These are phyloP conservation scores for Penicillium turbatum DNA, from an alignment of 495 filamentous ascomycete genomes.

Conservation along the genomic window DNA sequence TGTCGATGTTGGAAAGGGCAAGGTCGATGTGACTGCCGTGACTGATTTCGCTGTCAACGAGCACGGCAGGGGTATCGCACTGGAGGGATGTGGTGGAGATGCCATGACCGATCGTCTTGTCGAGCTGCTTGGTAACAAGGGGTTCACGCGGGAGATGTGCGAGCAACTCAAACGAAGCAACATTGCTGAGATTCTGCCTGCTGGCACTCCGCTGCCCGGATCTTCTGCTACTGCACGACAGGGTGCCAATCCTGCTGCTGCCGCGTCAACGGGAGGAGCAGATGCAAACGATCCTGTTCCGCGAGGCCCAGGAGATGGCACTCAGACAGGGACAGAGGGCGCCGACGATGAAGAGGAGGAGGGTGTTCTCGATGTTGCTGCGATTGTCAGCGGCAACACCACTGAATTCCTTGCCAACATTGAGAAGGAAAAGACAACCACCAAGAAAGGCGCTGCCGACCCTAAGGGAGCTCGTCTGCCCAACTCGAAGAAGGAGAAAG, in stretches of 20 bases:
- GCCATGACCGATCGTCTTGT: constrained; percentile 75
- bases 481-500: constrained; percentile 74
- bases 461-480: constrained; percentile 61
- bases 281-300: constrained; percentile 37
- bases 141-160: constrained; percentile 81
- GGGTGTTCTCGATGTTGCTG: constrained; percentile 89
- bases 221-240: constrained; percentile 43
- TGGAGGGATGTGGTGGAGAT: constrained; percentile 78
- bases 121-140: constrained; percentile 62
- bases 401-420: constrained; percentile 86
- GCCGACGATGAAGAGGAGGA: constrained; percentile 57
- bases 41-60: constrained; percentile 68
- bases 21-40: constrained; percentile 87
- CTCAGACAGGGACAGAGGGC: constrained; percentile 43
- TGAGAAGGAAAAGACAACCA: constrained; percentile 80
- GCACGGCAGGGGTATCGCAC: constrained; percentile 53
- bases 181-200: constrained; percentile 83
- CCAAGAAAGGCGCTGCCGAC: constrained; percentile 53
- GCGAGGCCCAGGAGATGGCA: constrained; percentile 49
- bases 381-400: constrained; percentile 90
- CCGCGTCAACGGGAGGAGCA: constrained; percentile 49
- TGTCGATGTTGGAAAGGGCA: constrained; percentile 83
- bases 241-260: constrained; percentile 57
- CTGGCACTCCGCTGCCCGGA: constrained; percentile 55
- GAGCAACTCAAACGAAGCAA: constrained; percentile 88